These are phyloP conservation scores for Penicillium antarcticum DNA, from an alignment of 495 filamentous ascomycete species.

Conservation along the genomic window DNA sequence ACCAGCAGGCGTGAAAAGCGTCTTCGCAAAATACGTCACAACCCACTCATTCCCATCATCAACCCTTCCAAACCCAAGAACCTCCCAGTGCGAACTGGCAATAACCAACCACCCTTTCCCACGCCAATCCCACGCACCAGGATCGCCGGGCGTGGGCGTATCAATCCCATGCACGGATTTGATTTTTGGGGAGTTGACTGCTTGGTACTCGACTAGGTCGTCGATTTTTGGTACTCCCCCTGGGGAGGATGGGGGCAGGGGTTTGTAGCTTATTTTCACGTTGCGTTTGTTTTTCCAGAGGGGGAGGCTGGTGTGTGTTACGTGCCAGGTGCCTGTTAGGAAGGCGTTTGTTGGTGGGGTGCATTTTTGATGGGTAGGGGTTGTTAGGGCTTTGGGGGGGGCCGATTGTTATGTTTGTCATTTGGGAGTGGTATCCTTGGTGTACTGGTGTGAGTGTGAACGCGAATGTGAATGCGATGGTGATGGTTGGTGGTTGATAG, in stretches of 20 bases:
- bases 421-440: background rate
- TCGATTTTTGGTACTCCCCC: constrained; percentile 45
- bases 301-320: constrained; percentile 64
- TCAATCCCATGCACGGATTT: constrained; percentile 63
- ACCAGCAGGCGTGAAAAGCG: constrained; percentile 70
- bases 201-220: constrained; percentile 65
- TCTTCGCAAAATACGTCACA: constrained; percentile 74
- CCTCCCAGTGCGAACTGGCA: constrained; percentile 67
- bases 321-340: constrained; percentile 67
- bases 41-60: constrained; percentile 53
- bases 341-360: constrained; percentile 53
- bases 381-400: constrained; percentile 9
- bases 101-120: constrained; percentile 66
- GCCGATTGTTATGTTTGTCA: constrained; percentile 12
- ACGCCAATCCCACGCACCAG: constrained; percentile 63
- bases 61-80: constrained; percentile 62
- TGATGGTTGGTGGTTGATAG: no score
- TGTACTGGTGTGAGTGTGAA: no score
- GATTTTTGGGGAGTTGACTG: constrained; percentile 42
- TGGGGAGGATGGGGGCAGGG: constrained; percentile 34
- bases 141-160: constrained; percentile 39
- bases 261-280: constrained; percentile 68
- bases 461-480: no score
- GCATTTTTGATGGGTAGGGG: constrained; percentile 20
- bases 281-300: constrained; percentile 69